phyloP scores from a whole-genome alignment of 805 yeast genomes.

The Saccharomycopsis synnaedendra region DNA sequence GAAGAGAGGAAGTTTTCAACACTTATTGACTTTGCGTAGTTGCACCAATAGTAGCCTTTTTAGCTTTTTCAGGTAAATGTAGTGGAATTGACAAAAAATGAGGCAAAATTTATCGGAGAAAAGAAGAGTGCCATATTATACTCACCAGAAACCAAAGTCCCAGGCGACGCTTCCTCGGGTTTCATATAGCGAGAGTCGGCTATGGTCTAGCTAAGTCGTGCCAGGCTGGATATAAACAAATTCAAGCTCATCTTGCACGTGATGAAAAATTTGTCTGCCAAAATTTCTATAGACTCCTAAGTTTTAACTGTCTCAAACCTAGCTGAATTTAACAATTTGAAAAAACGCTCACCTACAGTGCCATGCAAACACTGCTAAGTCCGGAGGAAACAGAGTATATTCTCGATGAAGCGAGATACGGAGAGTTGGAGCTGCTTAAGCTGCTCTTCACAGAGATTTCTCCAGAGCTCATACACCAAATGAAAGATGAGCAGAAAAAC shows the following conservation, averaged over 20 bases:
- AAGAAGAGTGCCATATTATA: too few relatives aligned
- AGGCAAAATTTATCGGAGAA: too few relatives aligned
- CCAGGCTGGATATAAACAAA: not conserved
- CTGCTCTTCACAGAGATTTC: conserved; percentile 53
- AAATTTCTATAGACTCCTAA: not conserved
- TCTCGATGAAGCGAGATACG: conserved; percentile 75
- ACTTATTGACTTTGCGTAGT: too few relatives aligned
- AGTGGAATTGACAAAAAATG: too few relatives aligned
- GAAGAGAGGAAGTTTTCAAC: too few relatives aligned
- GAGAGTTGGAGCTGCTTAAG: conserved; percentile 68
- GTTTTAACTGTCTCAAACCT: not conserved
- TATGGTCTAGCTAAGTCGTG: not conserved
- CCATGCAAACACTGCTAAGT: conserved; percentile 23
- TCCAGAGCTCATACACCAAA: conserved; percentile 30
- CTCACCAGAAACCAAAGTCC: too few relatives aligned
- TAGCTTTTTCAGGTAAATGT: too few relatives aligned
- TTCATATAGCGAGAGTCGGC: not conserved
- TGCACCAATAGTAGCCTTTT: too few relatives aligned
- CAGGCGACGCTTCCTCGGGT: not conserved
- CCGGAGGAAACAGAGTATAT: conserved; percentile 80
- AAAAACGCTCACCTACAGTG: not conserved
- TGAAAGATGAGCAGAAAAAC: conserved; percentile 51
- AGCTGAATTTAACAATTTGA: not conserved
- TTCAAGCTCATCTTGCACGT: not conserved
- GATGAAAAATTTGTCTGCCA: not conserved